Conservation (phyloP, 768 basidiomycete genomes). For the Amanita pseudoporphyria region DNA sequence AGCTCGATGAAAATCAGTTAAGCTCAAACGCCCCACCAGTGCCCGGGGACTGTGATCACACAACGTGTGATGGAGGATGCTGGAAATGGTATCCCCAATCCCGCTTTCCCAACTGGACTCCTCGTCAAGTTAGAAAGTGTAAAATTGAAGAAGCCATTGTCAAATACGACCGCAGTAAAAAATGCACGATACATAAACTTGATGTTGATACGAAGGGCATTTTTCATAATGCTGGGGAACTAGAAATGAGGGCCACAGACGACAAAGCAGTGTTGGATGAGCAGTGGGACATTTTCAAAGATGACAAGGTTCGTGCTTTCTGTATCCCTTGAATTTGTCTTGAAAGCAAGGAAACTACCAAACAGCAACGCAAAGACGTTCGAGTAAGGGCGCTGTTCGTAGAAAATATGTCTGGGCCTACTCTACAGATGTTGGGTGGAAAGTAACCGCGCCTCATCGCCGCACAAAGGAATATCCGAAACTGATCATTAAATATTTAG, state of each 20-base stretch:
- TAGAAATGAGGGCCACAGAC: constrained; percentile 12
- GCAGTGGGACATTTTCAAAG: constrained; percentile 27
- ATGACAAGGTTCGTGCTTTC: constrained; percentile 22
- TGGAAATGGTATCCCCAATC: constrained; percentile 35
- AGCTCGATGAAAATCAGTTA: constrained; percentile 23
- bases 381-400: constrained; percentile 46
- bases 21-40: constrained; percentile 27
- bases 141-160: constrained; percentile 27
- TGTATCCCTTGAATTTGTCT: background rate
- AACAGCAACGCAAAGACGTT: constrained; percentile 19
- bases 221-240: constrained; percentile 20
- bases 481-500: constrained; percentile 16
- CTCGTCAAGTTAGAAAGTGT: constrained; percentile 31
- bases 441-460: constrained; percentile 23
- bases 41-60: constrained; percentile 27
- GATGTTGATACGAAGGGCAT: constrained; percentile 29
- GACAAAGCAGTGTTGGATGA: constrained; percentile 9
- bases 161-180: constrained; percentile 17
- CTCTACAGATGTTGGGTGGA: constrained; percentile 51
- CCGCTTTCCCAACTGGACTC: constrained; percentile 49
- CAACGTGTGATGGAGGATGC: constrained; percentile 24
- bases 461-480: background rate
- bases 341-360: background rate
- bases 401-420: constrained; percentile 39
- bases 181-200: constrained; percentile 28